Base-by-base conservation (phyloP, 2,329 filamentous ascomycete species). In the Aschersonia sp. region DNA sequence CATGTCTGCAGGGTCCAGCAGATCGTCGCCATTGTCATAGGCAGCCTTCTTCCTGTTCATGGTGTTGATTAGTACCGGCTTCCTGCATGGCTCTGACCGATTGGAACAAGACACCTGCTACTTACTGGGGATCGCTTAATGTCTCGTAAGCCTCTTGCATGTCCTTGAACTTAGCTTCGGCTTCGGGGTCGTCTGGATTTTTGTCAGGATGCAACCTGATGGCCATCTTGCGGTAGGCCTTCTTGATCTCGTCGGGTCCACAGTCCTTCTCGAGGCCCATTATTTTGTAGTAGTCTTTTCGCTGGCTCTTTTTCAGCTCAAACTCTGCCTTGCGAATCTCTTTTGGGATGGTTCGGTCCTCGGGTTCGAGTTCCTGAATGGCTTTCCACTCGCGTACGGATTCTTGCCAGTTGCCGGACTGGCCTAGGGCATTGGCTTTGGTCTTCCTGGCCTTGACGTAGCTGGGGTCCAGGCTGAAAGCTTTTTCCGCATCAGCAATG, bases 251-350 rank as follows among this genome's bases (percentile, higher is more conserved):
- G 49, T 74, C 74, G 29, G 94, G 88, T 41, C 77, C 78, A 40
- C 89, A 89, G 52, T 89, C 84, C 73, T 96, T 97, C 50, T 84
- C 73, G 6, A 98, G 71, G 5, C 83, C 85, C 47, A 98, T 79
- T 55, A 97, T 95, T 77, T 96, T 96, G 74, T 98, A 98, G 70
- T 95, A 97, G 61, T 98, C 92, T 68, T 98, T 98, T 52, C 92
- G 78, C 68, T 91, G 85, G 64, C 85, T 85, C 82, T 97, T 97
- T 81, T 98, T 98, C 53, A 97, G 72, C 69, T 98, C 92, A 30
- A 96, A 72, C 69, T 98, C 91, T 1, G 91, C 92, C 58, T 83
- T 85, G 49, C 86, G 83, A 43, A 97, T 80, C 59, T 98, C 92
- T 65, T 85, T 89, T 46, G 77, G 73, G 51, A 97, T 83, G 10